Base-by-base conservation (phyloP, 805 yeast genomes). In the Ogataea philodendri region DNA sequence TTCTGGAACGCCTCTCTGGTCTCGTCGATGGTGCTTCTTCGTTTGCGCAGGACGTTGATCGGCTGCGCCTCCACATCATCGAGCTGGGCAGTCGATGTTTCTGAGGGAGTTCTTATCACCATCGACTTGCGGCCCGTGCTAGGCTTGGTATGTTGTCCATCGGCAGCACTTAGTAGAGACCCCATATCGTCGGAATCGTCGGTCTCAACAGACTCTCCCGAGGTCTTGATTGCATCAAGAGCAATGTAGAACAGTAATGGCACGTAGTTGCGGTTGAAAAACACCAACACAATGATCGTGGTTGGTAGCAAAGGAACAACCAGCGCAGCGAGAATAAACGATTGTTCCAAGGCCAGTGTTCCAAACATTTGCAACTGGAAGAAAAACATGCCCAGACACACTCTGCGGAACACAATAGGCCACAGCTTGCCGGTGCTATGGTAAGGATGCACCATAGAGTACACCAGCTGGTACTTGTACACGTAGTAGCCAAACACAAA, bases 371-470 rank as follows among this genome's bases (percentile, higher is more conserved):
- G 76, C n/a, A 77, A 51, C 42, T 77, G 81, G 46, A 77, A 70
- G 22, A 77, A 63, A 8, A 76, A 55, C 27, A 76, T 55, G 1
- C 83, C 84, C 19, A 77, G 51, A 37, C 76, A 68, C 19, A 76
- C 63, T 32, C 84, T 55, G 37, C 78, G 61, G 44, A 76, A 75
- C 5, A 77, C 74, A 59, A 76, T 71, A 3, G 81, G 81, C 84
- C 84, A 77, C 3, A 74, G 79, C 48, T 75, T 75, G 5, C 84
- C 84, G 0, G 83, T 77, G 9, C 81, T 74, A 53, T 77, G 82
- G 15, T 76, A 79, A 1, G 81, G 78, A 47, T 77, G 83, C 16
- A 77, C 80, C 63, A 69, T 71, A 39, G 77, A 70, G 54, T 76
- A 77, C 11, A 76, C 69, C 44, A 77, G 60, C 60, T 77, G 84